phyloP scores from a whole-genome alignment of 371 early-diverging fungal species.

The Coemansia sp. region DNA sequence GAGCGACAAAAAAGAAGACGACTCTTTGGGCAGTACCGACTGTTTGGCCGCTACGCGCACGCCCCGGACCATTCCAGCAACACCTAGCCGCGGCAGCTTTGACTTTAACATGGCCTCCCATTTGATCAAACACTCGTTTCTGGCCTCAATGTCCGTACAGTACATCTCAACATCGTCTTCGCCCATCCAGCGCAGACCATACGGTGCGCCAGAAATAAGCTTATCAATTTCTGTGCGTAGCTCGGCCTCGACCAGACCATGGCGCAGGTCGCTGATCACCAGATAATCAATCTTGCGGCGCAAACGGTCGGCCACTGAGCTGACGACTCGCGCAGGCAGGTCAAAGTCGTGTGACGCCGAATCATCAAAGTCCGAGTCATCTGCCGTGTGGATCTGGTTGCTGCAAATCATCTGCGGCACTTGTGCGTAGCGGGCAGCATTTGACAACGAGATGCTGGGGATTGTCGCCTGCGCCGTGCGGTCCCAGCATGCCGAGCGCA shows the following conservation, averaged over 20 bases:
- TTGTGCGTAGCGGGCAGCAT: constrained; percentile 32
- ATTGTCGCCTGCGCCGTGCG: constrained; percentile 23
- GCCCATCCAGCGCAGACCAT: constrained; percentile 27
- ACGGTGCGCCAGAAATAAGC: constrained; percentile 18
- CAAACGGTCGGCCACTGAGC: constrained; percentile 24
- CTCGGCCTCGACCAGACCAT: constrained; percentile 38
- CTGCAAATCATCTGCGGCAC: constrained; percentile 42
- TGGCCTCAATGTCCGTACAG: constrained; percentile 15
- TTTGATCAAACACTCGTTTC: constrained; percentile 30
- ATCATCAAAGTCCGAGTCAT: constrained; percentile 32
- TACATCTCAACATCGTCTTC: constrained; percentile 41
- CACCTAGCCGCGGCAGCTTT: constrained; percentile 33
- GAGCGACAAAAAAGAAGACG: too few relatives aligned
- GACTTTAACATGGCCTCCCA: constrained; percentile 33
- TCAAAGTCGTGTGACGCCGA: constrained; percentile 31
- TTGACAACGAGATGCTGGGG: constrained; percentile 46
- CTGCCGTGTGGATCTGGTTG: constrained; percentile 15
- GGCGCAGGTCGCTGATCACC: constrained; percentile 34
- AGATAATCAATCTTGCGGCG: constrained; percentile 29
- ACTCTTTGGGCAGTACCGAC: neutral
- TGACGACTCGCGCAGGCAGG: neutral
- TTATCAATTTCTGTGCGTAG: constrained; percentile 25
- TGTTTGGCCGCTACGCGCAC: neutral
- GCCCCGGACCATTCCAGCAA: constrained; percentile 33
- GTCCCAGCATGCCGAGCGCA: constrained; percentile 69